Percentiles rank a stretch among this genome's conserved stretches.
phyloP scores from a whole-genome alignment of 345 rosid genomes.

The Salix brachista region DNA sequence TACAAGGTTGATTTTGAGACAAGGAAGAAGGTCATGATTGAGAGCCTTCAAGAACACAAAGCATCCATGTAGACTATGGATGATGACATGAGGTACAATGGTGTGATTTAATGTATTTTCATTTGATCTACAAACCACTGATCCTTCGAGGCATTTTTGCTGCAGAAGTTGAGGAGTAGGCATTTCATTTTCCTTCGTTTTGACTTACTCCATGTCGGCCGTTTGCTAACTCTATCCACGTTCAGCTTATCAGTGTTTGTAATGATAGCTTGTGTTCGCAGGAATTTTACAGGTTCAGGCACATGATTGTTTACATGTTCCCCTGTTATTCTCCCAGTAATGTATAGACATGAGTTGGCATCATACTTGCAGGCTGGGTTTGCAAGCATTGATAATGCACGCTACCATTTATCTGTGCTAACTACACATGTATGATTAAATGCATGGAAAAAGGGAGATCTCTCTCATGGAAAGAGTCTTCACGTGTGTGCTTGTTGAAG shows the following conservation, averaged over 20 bases:
- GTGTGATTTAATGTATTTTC: conserved; percentile 7
- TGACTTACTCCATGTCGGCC: conserved; percentile 1
- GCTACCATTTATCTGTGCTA: background rate
- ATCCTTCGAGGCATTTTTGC: background rate
- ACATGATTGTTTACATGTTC: background rate
- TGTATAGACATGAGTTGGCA: background rate
- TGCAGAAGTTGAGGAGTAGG: conserved; percentile 5
- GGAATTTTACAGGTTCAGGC: background rate
- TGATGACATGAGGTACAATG: conserved; percentile 27
- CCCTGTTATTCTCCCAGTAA: background rate
- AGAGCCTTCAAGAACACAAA: conserved; percentile 58
- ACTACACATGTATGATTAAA: background rate
- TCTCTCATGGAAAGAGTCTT: background rate
- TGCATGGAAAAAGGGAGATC: background rate
- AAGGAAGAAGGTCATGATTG: conserved; percentile 65
- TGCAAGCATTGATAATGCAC: conserved; percentile 13
- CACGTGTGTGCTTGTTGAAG: background rate
- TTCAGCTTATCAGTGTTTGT: background rate
- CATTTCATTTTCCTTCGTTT: background rate
- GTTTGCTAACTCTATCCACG: background rate
- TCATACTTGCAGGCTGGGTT: background rate
- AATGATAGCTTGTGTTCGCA: background rate
- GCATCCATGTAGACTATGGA: conserved; percentile 35
- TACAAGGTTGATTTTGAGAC: conserved; percentile 76
- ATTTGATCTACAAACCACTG: background rate